Conservation (phyloP, 352 stramenopile genomes). For the Globisporangium takayamanum region DNA sequence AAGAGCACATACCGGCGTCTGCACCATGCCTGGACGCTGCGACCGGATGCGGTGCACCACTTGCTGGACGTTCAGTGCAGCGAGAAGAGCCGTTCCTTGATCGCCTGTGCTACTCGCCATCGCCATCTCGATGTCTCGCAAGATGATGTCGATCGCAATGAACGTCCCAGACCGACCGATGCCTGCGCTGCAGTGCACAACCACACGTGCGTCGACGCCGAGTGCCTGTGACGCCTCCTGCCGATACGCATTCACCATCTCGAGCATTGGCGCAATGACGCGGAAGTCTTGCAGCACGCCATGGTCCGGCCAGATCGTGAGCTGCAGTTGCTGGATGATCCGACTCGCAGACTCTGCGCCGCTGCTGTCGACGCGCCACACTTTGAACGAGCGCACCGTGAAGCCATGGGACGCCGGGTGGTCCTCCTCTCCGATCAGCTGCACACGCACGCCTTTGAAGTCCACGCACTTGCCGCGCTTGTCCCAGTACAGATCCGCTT, state of each 20-base stretch:
- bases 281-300: slow-evolving; percentile 66
- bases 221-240: slow-evolving; percentile 18
- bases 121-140: slow-evolving; percentile 42
- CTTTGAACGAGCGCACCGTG: slow-evolving; percentile 44
- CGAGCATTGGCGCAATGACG: slow-evolving; percentile 67
- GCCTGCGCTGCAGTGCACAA: slow-evolving; percentile 78
- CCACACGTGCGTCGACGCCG: slow-evolving; percentile 25
- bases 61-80: slow-evolving; percentile 39
- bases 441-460: slow-evolving; percentile 45
- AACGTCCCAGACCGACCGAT: slow-evolving; percentile 80
- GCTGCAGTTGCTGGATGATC: slow-evolving; percentile 61
- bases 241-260: slow-evolving; percentile 50
- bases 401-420: slow-evolving; percentile 28
- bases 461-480: slow-evolving; percentile 30
- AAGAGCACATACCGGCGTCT: slow-evolving; percentile 38
- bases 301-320: slow-evolving; percentile 77
- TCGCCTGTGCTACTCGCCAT: slow-evolving; percentile 17
- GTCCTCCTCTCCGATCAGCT: slow-evolving; percentile 38
- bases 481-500: slow-evolving; percentile 77
- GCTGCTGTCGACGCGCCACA: slow-evolving; percentile 25
- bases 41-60: slow-evolving; percentile 59
- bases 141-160: slow-evolving; percentile 77
- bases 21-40: slow-evolving; percentile 77
- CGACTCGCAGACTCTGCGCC: slow-evolving; percentile 24
- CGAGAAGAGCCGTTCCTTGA: slow-evolving; percentile 15